Base-by-base conservation (phyloP, 805 yeast species). In the Ogataea pilisensis region DNA sequence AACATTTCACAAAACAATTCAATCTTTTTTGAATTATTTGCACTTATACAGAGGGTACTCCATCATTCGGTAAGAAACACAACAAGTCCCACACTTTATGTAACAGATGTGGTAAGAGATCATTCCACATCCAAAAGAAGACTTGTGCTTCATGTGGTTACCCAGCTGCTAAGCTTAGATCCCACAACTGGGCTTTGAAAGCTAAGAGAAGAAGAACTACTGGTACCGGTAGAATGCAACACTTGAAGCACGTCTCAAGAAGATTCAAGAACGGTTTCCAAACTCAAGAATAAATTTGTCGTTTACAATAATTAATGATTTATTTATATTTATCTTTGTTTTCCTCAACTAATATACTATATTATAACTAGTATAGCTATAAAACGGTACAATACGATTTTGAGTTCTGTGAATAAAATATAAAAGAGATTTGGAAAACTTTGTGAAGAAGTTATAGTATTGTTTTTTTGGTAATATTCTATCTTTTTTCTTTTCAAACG, bases 141-240 rank as follows among this genome's bases (percentile, higher is more conserved):
- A 88, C 96, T 66, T 93, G 99, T 80, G 72, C 98, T 72, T 75
- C 93, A 60, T 93, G 99, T 80, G 99, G 99, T 68, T 93, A 93
- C 85, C 99, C 99, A 78, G 88, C 98, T 68, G 98, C 98, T 65
- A 93, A 93, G 81, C 72, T 85, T 76, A 90, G 99, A 86, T 82
- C 88, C 67, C 85, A 76, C 95, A 93, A 93, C 96, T 93, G 99
- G 99, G 96, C 95, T 73, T 75, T 76, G 60, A 93, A 93, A 85
- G 96, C 97, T 69, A 87, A 90, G 85, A 89, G 99, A 88, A 89
- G 99, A 87, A 85, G 85, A 75, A 93, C 99, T 61, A 90, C 97
- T 63, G 99, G 99, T 81, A 82, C 98, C 72, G 99, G 99, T 77
- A 95, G 99, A 80, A 87, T 88, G 95, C 79, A 90, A 73, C 80